Evolutionary conservation across 305 asterid species (phyloP), one percentile per base, ranked within the genome.

Genomic region (Fraxinus sp.): DNA sequence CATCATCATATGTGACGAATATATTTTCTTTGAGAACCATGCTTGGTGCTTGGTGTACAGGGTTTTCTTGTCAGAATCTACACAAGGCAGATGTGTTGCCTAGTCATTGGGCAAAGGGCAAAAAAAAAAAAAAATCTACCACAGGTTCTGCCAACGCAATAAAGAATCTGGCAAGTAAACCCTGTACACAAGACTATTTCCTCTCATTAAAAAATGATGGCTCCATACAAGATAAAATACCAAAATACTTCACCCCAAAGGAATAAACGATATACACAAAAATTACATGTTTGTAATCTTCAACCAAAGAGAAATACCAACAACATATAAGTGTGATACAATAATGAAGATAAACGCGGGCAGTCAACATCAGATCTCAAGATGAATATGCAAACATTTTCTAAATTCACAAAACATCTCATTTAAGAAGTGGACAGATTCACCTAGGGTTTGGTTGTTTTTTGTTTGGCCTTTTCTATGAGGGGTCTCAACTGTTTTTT

Each of bases 401-500:
- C 59, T 57, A 26, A 74, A 57, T 81, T 36, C 57, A 70, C 41
- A 83, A 81, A 80, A 81, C 87, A 66, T 73, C 68, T 66, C 62
- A 64, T 46, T 83, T 32, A 37, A 35, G 70, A 77, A 80, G 72
- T 39, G 39, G 7, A 84, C 74, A 83, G 20, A 37, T 72, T 85
- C 83, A 86, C 66, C 86, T 85, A 82, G 84, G 94, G 89, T 84
- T 87, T 90, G 80, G 90, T 83, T 1, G 93, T 87, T 87, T 93
- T 94, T 90, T 94, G 98, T 85, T 92, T 96, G 80, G 99, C 99
- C 92, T 94, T 96, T 70, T 94, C 98, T 68, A 96, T 93, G 81
- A 96, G 96, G 86, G 99, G 98, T 87, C 99, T 94, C 91, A 94
- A 88, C 92, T 94, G 98, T 92, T 96, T 94, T 95, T 96, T 96